Percentiles rank a stretch among this genome's conserved stretches.
These are phyloP conservation scores for Leishmania tropica DNA, from an alignment of 208 protist genomes.

Conservation along the genomic window DNA sequence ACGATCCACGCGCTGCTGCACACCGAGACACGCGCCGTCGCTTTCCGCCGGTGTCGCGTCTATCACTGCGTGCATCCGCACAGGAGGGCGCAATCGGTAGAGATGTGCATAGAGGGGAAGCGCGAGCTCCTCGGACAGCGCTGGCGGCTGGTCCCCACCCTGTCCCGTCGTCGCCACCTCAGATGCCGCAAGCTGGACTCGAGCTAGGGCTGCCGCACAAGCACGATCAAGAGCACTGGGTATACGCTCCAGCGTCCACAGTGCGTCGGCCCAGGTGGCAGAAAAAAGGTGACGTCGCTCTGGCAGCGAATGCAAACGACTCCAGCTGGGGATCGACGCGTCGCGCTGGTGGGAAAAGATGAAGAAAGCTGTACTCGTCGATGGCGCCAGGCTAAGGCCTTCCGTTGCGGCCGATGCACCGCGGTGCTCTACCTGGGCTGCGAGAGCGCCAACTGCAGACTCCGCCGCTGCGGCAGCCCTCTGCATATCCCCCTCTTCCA, in stretches of 20 bases:
- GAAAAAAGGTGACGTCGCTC: conserved; percentile 47
- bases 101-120: conserved; percentile 45
- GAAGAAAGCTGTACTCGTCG: conserved; percentile 10
- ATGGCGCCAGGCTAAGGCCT: background rate
- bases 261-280: conserved; percentile 40
- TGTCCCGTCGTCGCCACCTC: background rate
- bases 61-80: conserved; percentile 34
- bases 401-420: background rate
- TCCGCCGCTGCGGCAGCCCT: background rate
- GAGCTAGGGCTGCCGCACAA: background rate
- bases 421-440: background rate
- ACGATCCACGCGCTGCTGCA: conserved; percentile 1
- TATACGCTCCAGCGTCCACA: conserved; percentile 61
- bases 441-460: background rate
- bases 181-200: background rate
- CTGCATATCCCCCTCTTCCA: background rate
- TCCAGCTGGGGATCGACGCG: conserved; percentile 37
- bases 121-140: conserved; percentile 16
- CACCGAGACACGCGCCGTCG: background rate
- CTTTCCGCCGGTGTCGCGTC: background rate
- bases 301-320: conserved; percentile 18
- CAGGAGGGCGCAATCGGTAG: conserved; percentile 39
- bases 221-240: conserved; percentile 19
- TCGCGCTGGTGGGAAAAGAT: conserved; percentile 35
- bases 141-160: background rate